A percentile compares a stretch with the other conserved stretches of the same genome.
phyloP scores from a whole-genome alignment of 2,329 filamentous ascomycete genomes.

The Fusarium phyllophilum region DNA sequence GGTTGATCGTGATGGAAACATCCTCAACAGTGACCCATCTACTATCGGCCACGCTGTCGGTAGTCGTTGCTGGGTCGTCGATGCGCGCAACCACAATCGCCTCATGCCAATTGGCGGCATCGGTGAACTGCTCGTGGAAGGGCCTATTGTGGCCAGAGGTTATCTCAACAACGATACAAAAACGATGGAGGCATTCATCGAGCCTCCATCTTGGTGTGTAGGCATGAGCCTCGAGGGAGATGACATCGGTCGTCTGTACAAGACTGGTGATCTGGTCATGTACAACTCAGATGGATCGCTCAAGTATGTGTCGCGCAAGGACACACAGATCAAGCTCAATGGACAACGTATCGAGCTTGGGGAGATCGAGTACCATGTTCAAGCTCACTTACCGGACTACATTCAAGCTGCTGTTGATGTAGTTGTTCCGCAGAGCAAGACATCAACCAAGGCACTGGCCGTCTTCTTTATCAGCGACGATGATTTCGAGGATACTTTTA shows the following conservation, averaged over 20 bases:
- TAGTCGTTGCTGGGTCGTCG: slow-evolving; percentile 15
- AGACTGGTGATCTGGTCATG: slow-evolving; percentile 60
- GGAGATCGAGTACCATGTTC: slow-evolving; percentile 57
- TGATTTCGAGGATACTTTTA: not conserved
- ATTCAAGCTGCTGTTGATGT: slow-evolving; percentile 59
- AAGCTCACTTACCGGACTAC: slow-evolving; percentile 51
- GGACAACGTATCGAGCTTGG: slow-evolving; percentile 66
- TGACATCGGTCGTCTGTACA: slow-evolving; percentile 49
- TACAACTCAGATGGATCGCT: slow-evolving; percentile 56
- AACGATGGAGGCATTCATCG: slow-evolving; percentile 23
- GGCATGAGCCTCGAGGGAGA: not conserved
- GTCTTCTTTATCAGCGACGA: slow-evolving; percentile 31
- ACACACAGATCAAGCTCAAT: slow-evolving; percentile 68
- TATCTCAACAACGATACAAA: slow-evolving; percentile 21
- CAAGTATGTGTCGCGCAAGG: slow-evolving; percentile 62
- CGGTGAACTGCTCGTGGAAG: slow-evolving; percentile 23
- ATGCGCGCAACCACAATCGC: slow-evolving; percentile 9
- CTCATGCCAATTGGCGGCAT: slow-evolving; percentile 6
- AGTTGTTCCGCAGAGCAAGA: slow-evolving; percentile 51
- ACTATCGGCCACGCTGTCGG: slow-evolving; percentile 21
- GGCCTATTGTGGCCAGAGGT: slow-evolving; percentile 26
- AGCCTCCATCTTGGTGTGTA: slow-evolving; percentile 59
- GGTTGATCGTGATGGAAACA: not conserved
- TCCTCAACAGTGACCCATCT: not conserved
- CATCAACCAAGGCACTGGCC: slow-evolving; percentile 28